phyloP scores from a whole-genome alignment of 768 basidiomycete genomes.

The Cystobasidium onofrii region DNA sequence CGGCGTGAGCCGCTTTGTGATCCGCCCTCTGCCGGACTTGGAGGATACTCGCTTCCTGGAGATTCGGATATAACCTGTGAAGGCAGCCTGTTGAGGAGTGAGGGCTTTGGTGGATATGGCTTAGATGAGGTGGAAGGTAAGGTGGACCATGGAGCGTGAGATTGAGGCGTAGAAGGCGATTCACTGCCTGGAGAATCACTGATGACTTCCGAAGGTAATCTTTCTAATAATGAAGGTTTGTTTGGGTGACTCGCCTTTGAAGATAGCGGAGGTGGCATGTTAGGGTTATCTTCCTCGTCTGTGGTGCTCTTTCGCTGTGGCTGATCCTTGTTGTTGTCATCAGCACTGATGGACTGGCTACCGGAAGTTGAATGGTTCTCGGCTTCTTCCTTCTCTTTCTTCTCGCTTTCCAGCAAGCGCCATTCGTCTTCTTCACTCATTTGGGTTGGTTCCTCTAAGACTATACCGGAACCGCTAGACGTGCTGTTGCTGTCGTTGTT shows the following conservation, averaged over 20 bases:
- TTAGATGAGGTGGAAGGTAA: not conserved
- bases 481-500: not conserved
- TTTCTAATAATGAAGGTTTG: not conserved
- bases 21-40: not conserved
- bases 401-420: not conserved
- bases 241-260: not conserved
- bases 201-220: not conserved
- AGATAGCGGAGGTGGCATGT: not conserved
- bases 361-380: not conserved
- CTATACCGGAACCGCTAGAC: not conserved
- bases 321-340: not conserved
- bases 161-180: not conserved
- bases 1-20: not conserved
- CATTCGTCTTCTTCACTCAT: constrained; percentile 4
- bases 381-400: not conserved
- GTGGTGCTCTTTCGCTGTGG: not conserved
- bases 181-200: not conserved
- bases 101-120: not conserved
- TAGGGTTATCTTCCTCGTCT: not conserved
- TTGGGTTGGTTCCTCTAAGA: not conserved
- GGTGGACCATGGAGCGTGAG: not conserved
- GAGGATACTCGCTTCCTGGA: not conserved
- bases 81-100: not conserved
- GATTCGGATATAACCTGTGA: constrained; percentile 9
- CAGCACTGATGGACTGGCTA: not conserved